Evolutionary conservation across 2,329 filamentous ascomycete species (phyloP), one percentile per base, ranked within the genome.

Genomic region (Calonectria multiphialidica): DNA sequence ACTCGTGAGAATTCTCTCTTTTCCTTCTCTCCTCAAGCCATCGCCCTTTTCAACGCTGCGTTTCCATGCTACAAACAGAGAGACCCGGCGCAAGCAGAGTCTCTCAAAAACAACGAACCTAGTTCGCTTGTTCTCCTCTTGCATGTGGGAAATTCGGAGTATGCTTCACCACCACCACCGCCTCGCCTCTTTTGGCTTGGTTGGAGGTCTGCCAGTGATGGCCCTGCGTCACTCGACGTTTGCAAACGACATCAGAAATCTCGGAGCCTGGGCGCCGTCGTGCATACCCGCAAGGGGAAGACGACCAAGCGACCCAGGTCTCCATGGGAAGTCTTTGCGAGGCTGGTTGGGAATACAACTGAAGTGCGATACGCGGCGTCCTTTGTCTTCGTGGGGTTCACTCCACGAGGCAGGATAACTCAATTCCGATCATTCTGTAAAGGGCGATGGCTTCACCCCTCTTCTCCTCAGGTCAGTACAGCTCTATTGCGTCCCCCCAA

Each of bases 61-160:
- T 96, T 96, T 96, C 94, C 95, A 95, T 96, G 94, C 94, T 93
- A 93, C 93, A 94, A 90, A 91, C 90, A 87, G 89, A 94, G 88
- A 88, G 79, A 75, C 68, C 40, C 5, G 42, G 55, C 49, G 57
- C 33, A 55, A 40, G 63, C 68, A 1, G 35, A 63, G 70, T 69
- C 66, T 81, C 75, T 80, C 74, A 64, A 9, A 61, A 30, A 13
- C 25, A 63, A 71, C 66, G 68, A 76, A 87, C 50, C 49, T 28
- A 37, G 25, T 42, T 68, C 49, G 47, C 47, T 35, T 33, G 1
- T 65, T 57, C n/a, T 47, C 2, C 49, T 8, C 63, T 75, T 23
- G 94, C 95, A 96, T 95, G 95, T 96, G 94, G 95, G 94, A 97
- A 97, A 97, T 96, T 97, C 94, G 94, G 95, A 97, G 95, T 94